These are phyloP conservation scores for Eustoma russellianum DNA, from an alignment of 257 asterid genomes.

Conservation along the genomic window DNA sequence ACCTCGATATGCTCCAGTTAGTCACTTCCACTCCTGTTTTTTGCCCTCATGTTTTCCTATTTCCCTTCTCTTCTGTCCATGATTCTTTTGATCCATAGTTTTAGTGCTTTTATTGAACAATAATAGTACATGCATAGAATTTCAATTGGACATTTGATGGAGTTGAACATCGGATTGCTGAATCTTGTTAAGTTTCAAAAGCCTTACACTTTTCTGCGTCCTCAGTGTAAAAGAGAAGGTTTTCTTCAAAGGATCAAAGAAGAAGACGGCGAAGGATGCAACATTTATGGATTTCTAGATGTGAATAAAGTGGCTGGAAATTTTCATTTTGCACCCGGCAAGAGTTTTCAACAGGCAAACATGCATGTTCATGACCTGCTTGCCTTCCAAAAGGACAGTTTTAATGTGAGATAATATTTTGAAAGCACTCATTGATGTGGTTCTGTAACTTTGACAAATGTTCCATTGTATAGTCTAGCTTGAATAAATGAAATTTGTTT, in stretches of 20 bases:
- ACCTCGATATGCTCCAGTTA: no score
- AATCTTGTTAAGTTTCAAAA: neutral
- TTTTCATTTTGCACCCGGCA: slow-evolving; percentile 99
- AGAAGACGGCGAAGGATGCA: slow-evolving; percentile 98
- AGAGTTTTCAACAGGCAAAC: slow-evolving; percentile 92
- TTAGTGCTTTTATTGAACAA: neutral
- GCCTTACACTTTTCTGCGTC: slow-evolving; percentile 5
- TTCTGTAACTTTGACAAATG: neutral
- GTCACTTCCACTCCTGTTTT: no score
- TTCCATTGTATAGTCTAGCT: slow-evolving; percentile 10
- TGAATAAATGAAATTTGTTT: slow-evolving; percentile 11
- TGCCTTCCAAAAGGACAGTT: slow-evolving; percentile 92
- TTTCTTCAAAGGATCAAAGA: slow-evolving; percentile 85
- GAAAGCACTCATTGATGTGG: slow-evolving; percentile 6
- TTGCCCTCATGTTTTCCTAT: no score
- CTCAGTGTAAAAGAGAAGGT: slow-evolving; percentile 96
- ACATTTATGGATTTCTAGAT: slow-evolving; percentile 82
- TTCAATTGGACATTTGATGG: neutral
- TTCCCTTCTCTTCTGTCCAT: no score
- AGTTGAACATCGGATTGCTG: neutral
- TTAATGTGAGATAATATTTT: slow-evolving; percentile 60
- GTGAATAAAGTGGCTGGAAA: slow-evolving; percentile 95
- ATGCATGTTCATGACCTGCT: slow-evolving; percentile 82
- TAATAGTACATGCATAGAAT: neutral
- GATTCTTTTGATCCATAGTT: no score